A percentile compares a stretch with the other conserved stretches of the same genome.
phyloP scores from a whole-genome alignment of 306 rosid species.

The Psophocarpus tetragonolobus region DNA sequence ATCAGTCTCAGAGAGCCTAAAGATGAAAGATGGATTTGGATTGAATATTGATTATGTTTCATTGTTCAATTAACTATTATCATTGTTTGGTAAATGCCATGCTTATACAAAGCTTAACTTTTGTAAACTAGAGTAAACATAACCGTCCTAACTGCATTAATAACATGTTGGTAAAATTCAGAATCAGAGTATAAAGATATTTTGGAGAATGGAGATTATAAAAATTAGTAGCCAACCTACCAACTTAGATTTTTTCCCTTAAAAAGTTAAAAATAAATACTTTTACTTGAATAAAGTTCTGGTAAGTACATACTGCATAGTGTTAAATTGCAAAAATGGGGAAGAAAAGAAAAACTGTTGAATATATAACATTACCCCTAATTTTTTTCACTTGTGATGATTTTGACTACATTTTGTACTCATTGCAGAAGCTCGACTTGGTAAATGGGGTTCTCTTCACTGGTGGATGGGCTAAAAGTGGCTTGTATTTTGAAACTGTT shows the following conservation, averaged over 20 bases:
- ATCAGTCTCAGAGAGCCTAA: too few relatives aligned
- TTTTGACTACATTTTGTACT: not conserved
- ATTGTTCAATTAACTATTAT: not conserved
- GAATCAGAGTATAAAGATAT: not conserved
- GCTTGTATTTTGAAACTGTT: constrained; percentile 61
- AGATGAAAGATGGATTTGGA: too few relatives aligned
- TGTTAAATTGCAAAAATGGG: not conserved
- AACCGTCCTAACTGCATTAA: not conserved
- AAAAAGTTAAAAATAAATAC: not conserved
- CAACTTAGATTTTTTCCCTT: not conserved
- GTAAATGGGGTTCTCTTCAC: constrained; percentile 94
- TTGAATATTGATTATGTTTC: too few relatives aligned
- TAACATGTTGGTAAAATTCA: not conserved
- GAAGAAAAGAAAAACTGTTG: not conserved
- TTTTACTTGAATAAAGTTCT: not conserved
- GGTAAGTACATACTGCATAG: not conserved
- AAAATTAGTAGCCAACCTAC: not conserved
- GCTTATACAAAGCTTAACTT: not conserved
- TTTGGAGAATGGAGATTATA: not conserved
- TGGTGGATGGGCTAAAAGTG: constrained; percentile 82
- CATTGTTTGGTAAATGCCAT: not conserved
- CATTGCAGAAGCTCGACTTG: constrained; percentile 78
- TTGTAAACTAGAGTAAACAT: not conserved
- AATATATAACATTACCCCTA: not conserved
- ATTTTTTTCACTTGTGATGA: constrained; percentile 18